Percentiles rank a stretch among this genome's conserved stretches.
These are phyloP conservation scores for Pholiota microspora DNA, from an alignment of 768 basidiomycete species.

Conservation along the genomic window DNA sequence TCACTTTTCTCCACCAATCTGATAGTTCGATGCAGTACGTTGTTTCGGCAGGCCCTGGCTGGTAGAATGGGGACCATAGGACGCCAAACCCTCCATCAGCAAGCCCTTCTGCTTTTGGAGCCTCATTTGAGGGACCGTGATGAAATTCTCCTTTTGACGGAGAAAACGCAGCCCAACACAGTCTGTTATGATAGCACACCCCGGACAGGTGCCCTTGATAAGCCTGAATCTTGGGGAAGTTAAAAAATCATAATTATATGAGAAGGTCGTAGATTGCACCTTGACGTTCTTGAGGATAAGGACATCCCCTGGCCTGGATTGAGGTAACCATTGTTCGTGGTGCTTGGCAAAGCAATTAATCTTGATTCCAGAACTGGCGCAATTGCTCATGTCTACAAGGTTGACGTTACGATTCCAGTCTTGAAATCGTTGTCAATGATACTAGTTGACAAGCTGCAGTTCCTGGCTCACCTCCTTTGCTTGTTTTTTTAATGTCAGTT, in stretches of 20 bases:
- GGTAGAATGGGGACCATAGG: constrained; percentile 42
- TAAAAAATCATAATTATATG: background rate
- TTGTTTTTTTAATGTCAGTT: constrained; percentile 13
- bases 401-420: constrained; percentile 45
- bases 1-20: constrained; percentile 49
- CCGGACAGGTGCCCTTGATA: constrained; percentile 32
- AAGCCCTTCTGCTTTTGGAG: constrained; percentile 33
- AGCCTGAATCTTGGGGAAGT: constrained; percentile 27
- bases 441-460: background rate
- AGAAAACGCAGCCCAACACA: constrained; percentile 58
- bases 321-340: constrained; percentile 49
- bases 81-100: constrained; percentile 35
- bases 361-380: constrained; percentile 26
- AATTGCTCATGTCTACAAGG: constrained; percentile 53
- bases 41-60: constrained; percentile 36
- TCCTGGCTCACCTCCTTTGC: constrained; percentile 22
- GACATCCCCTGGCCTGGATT: constrained; percentile 44
- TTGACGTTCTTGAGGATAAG: constrained; percentile 50
- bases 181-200: constrained; percentile 42
- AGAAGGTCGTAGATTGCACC: constrained; percentile 28
- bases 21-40: constrained; percentile 41
- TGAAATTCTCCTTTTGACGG: constrained; percentile 32
- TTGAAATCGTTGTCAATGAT: constrained; percentile 20
- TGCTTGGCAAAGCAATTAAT: constrained; percentile 54
- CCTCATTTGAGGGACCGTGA: constrained; percentile 34